Evolutionary conservation across 441 rosid species (phyloP), one percentile per base, ranked within the genome.

Genomic region (Isatis lusitanica): DNA sequence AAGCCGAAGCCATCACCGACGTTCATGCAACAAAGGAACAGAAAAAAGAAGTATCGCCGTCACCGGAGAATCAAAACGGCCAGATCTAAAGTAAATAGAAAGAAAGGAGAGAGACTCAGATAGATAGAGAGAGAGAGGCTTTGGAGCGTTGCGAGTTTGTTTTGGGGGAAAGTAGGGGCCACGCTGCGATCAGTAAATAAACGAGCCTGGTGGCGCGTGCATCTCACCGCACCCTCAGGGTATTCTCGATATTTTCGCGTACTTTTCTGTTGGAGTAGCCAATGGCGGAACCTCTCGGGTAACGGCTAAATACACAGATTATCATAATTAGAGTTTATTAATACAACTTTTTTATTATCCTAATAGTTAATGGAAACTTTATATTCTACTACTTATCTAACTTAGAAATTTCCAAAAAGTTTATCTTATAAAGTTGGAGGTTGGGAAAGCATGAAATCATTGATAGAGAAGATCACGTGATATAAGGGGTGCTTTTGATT

Each of bases 1-100:
- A 88, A 36, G 85, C 91, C 0, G 91, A 87, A 18, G 91, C 94
- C 94, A 89, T 89, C 39, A 5, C 70, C 63, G 35, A 13, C 56
- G 77, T 58, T 77, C 83, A 81, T 72, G 81, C 82, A 75, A 68
- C 11, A 6, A 7, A 15, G 2, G 4, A 9, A 69, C 63, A 18
- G n/a, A 16, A 13, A 18, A 7, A 10, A 3, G 5, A 12, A 48
- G 28, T 30, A 26, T 28, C 58, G 58, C 35, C 30, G 56, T 11
- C 68, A 52, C 43, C 52, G 76, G 69, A 60, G 42, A 63, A 28
- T 59, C 35, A 40, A 30, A 58, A 52, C 73, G 61, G 68, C 33
- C 56, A 73, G 81, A 78, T 78, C 81, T 58, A 67, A 50, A 47
- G n/a, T 2, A 11, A 62, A 5, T 21, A 7, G 8, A 0, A 35